Evolutionary conservation across 176 grass and related monocot genomes (phyloP).

Genomic region (Eremochloa ophiuroides): DNA sequence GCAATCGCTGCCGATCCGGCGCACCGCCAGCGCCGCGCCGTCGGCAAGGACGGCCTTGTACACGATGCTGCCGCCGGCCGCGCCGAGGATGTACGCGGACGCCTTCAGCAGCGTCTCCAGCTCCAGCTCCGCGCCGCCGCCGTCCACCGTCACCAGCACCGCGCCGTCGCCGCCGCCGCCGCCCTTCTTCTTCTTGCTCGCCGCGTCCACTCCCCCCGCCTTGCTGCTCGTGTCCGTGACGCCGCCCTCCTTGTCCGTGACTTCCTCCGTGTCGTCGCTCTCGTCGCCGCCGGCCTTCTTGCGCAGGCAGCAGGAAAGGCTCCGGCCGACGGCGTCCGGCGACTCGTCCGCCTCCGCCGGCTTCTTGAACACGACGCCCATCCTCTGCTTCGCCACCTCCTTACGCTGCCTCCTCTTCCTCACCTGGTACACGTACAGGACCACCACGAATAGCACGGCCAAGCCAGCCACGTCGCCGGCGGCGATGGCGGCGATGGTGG

Average conservation of each 20-base stretch:
- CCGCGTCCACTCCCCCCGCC: neutral
- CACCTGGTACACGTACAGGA: conserved; percentile 64
- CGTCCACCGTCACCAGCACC: conserved; percentile 71
- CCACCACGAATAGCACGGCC: conserved; percentile 41
- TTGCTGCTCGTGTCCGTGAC: neutral
- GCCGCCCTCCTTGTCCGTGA: too few relatives aligned
- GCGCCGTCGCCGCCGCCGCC: neutral
- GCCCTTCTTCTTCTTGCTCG: conserved; percentile 31
- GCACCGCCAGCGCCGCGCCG: conserved; percentile 56
- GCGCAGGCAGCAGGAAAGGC: conserved; percentile 62
- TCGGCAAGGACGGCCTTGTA: conserved; percentile 84
- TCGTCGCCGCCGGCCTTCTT: conserved; percentile 52
- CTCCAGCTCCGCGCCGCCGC: conserved; percentile 54
- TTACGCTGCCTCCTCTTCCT: conserved; percentile 51
- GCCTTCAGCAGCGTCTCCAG: conserved; percentile 85
- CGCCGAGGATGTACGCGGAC: conserved; percentile 75
- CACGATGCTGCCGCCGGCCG: conserved; percentile 66
- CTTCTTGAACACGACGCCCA: conserved; percentile 44
- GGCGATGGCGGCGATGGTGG: conserved; percentile 54
- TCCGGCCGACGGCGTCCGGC: conserved; percentile 18
- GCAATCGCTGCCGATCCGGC: conserved; percentile 68
- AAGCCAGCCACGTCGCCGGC: conserved; percentile 64
- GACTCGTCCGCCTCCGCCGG: conserved; percentile 33
- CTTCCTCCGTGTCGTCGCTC: conserved; percentile 49
- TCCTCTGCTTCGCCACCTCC: conserved; percentile 33